A percentile compares a stretch with the other conserved stretches of the same genome.
phyloP scores from a whole-genome alignment of 2,329 filamentous ascomycete species.

The Fusarium drepaniforme region DNA sequence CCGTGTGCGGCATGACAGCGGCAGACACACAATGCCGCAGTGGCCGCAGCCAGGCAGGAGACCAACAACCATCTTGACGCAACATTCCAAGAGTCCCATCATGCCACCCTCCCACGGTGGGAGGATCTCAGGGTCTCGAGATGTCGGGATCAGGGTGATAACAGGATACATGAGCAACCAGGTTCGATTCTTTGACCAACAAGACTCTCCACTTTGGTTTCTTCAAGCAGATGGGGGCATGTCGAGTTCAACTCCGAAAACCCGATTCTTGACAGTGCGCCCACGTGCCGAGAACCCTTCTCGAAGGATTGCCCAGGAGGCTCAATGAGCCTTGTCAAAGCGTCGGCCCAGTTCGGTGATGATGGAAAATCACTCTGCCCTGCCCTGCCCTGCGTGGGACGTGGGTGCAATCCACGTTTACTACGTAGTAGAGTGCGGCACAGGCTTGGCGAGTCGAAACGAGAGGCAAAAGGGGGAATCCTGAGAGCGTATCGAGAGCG shows the following conservation, averaged over 20 bases:
- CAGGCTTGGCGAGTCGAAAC: neutral
- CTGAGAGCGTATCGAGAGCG: neutral
- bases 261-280: slow-evolving; percentile 6
- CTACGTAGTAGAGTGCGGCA: neutral
- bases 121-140: slow-evolving; percentile 13
- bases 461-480: slow-evolving; percentile 26
- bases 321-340: neutral
- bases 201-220: slow-evolving; percentile 14
- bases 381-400: slow-evolving; percentile 3
- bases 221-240: slow-evolving; percentile 7
- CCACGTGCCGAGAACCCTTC: slow-evolving; percentile 36
- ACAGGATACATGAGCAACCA: slow-evolving; percentile 1
- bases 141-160: slow-evolving; percentile 7
- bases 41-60: slow-evolving; percentile 13
- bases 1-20: slow-evolving; percentile 10
- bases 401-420: neutral
- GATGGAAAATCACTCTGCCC: neutral
- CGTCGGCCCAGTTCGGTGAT: neutral
- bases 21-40: slow-evolving; percentile 11
- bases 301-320: slow-evolving; percentile 29
- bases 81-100: slow-evolving; percentile 28
- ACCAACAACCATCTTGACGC: slow-evolving; percentile 13
- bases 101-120: slow-evolving; percentile 16
- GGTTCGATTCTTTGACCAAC: slow-evolving; percentile 1
- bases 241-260: slow-evolving; percentile 18